phyloP scores from a whole-genome alignment of 192 early-diverging fungal species.

The Entrophospora sp. region DNA sequence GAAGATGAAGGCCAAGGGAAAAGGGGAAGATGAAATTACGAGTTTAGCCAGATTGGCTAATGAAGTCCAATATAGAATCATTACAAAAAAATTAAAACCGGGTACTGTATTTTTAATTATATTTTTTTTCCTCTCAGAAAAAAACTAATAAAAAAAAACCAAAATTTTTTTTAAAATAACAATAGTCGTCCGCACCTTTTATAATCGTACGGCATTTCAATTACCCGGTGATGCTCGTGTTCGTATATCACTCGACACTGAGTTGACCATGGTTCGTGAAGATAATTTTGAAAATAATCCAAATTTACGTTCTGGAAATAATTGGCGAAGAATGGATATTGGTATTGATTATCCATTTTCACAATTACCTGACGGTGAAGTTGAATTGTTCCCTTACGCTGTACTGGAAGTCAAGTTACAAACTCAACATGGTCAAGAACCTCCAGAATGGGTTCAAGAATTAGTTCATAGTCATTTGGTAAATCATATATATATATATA shows the following conservation, averaged over 20 bases:
- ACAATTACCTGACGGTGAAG: slow-evolving; percentile 76
- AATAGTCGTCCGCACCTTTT: slow-evolving; percentile 81
- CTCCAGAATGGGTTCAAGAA: slow-evolving; percentile 90
- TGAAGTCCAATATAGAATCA: slow-evolving; percentile 67
- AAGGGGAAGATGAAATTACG: slow-evolving; percentile 79
- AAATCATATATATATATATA: too few relatives aligned
- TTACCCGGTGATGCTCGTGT: slow-evolving; percentile 96
- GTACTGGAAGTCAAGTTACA: slow-evolving; percentile 97
- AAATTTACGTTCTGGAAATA: slow-evolving; percentile 61
- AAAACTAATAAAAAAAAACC: too few relatives aligned
- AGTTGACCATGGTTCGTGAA: slow-evolving; percentile 93
- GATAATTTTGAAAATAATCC: slow-evolving; percentile 68
- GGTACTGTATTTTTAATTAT: slow-evolving; percentile 22
- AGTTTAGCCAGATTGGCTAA: slow-evolving; percentile 60
- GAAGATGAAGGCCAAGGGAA: slow-evolving; percentile 71
- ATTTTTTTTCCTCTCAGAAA: background rate
- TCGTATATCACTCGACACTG: slow-evolving; percentile 96
- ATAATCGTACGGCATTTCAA: slow-evolving; percentile 99
- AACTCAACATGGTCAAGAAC: slow-evolving; percentile 81
- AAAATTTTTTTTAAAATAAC: slow-evolving; percentile 16
- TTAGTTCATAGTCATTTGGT: slow-evolving; percentile 80
- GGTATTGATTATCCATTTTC: slow-evolving; percentile 87
- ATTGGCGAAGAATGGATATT: slow-evolving; percentile 95
- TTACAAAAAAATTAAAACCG: slow-evolving; percentile 69
- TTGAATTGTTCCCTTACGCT: slow-evolving; percentile 91